Percentiles rank a stretch among this genome's conserved stretches.
Conservation (phyloP, 768 basidiomycete species). For the Boletus bicolor region DNA sequence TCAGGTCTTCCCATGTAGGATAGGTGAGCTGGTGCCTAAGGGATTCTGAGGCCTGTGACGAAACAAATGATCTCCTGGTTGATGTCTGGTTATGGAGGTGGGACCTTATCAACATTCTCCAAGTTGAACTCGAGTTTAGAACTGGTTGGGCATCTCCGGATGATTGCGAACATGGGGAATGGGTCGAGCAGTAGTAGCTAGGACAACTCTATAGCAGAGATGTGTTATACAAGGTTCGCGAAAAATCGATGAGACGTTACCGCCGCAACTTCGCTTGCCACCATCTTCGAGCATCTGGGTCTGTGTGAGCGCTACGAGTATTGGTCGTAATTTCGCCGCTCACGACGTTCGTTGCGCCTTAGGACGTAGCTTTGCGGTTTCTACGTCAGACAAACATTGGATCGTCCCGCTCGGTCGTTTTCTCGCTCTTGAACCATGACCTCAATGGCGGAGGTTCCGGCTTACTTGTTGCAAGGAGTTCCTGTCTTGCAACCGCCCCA, state of each 20-base stretch:
- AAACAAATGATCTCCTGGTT: conserved; percentile 11
- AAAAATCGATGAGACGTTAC: conserved; percentile 23
- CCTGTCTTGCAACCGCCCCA: conserved; percentile 73
- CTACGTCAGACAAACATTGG: conserved; percentile 16
- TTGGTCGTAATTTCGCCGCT: conserved; percentile 18
- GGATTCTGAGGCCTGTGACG: background rate
- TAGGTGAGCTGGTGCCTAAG: background rate
- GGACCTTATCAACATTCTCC: background rate
- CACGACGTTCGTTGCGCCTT: conserved; percentile 22
- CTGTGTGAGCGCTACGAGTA: conserved; percentile 20
- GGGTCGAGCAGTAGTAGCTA: conserved; percentile 16
- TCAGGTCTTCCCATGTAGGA: background rate
- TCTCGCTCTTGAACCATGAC: conserved; percentile 50
- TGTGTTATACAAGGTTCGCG: conserved; percentile 10
- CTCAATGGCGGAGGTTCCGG: conserved; percentile 65
- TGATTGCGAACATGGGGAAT: background rate
- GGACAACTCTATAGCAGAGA: conserved; percentile 5
- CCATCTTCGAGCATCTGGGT: conserved; percentile 11
- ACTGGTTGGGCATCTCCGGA: background rate
- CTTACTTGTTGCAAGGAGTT: conserved; percentile 70
- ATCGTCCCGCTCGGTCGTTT: conserved; percentile 18
- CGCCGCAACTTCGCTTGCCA: conserved; percentile 25
- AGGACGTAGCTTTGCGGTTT: conserved; percentile 17
- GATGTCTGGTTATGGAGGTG: conserved; percentile 1
- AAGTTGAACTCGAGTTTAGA: background rate